Evolutionary conservation across 2,329 filamentous ascomycete genomes (phyloP), one percentile per base, ranked within the genome.

Genomic region (Sporothrix inflata): DNA sequence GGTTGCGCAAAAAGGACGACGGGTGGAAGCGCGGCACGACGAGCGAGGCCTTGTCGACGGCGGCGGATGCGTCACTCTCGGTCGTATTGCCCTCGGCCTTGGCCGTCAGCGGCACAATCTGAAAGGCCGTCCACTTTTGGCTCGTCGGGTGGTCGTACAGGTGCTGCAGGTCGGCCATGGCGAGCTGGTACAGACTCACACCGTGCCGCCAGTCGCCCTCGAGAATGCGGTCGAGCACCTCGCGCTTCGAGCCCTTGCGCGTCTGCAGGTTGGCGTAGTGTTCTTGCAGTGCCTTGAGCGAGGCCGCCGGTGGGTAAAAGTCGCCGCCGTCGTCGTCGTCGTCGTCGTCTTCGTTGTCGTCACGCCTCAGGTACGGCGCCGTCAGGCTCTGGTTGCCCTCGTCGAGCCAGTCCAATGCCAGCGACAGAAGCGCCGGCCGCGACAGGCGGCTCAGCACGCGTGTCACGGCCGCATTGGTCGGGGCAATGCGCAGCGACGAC

Each of bases 331-430:
- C 87, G 12, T 88, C 85, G 0, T 86, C 83, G 8, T 84, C 82
- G 8, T 85, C 82, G 21, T 87, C 83, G n/a, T 85, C 82, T 8
- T 77, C 75, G 19, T 80, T 79, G 40, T 77, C 75, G 0, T 51
- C 68, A 9, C 42, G 42, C 42, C 14, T 49, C 16, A 91, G 86
- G 78, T 86, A 89, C 0, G 91, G 91, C 1, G 84, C 83, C 57
- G 88, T 90, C 21, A 87, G 83, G 4, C 85, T 81, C 53, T 89
- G 83, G 74, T 92, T 90, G 74, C 85, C 84, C 66, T 91, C 88
- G 72, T 91, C 88, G 3, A 97, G 88, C 94, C 94, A 97, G 82
- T 91, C 87, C 27, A 94, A 85, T 0, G 88, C 91, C 9, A 97
- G 86, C 0, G 89, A 88, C 34, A 96, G 82, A 27, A 97, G 86